Percentiles rank a stretch among this genome's conserved stretches.
These are phyloP conservation scores for Dryas octopetala DNA, from an alignment of 306 rosid species.

Conservation along the genomic window DNA sequence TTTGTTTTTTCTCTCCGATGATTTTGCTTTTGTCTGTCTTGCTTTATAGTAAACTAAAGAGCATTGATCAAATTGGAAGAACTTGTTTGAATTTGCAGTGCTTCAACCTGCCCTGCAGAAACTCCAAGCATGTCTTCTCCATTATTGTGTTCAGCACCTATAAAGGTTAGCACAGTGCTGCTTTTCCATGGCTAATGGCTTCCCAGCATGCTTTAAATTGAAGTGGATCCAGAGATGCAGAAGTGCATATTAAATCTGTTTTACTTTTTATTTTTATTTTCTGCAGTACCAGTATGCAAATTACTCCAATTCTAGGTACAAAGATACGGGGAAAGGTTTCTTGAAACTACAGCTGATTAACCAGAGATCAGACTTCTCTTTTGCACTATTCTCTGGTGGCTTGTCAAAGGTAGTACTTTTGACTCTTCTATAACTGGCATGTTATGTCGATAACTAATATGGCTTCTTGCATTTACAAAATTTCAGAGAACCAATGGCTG, in stretches of 20 bases:
- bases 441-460: not conserved
- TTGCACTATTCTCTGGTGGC: slow-evolving; percentile 82
- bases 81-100: slow-evolving; percentile 46
- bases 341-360: slow-evolving; percentile 84
- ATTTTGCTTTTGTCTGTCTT: not conserved
- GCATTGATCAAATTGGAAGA: slow-evolving; percentile 23
- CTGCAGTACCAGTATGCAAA: slow-evolving; percentile 89
- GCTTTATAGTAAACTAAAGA: not conserved
- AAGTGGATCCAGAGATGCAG: not conserved
- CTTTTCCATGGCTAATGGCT: not conserved
- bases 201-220: not conserved
- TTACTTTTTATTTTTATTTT: not conserved
- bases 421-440: not conserved
- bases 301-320: slow-evolving; percentile 59
- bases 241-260: not conserved
- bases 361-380: slow-evolving; percentile 87
- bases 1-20: not conserved
- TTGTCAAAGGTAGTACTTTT: slow-evolving; percentile 46
- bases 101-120: slow-evolving; percentile 69
- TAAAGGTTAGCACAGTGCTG: slow-evolving; percentile 54
- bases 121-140: slow-evolving; percentile 55
- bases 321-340: slow-evolving; percentile 59
- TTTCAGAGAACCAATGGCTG: not conserved
- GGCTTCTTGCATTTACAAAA: not conserved
- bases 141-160: slow-evolving; percentile 75